These are phyloP conservation scores for Graphilbum ipis-grandicollis DNA, from an alignment of 2,329 filamentous ascomycete species.

Conservation along the genomic window DNA sequence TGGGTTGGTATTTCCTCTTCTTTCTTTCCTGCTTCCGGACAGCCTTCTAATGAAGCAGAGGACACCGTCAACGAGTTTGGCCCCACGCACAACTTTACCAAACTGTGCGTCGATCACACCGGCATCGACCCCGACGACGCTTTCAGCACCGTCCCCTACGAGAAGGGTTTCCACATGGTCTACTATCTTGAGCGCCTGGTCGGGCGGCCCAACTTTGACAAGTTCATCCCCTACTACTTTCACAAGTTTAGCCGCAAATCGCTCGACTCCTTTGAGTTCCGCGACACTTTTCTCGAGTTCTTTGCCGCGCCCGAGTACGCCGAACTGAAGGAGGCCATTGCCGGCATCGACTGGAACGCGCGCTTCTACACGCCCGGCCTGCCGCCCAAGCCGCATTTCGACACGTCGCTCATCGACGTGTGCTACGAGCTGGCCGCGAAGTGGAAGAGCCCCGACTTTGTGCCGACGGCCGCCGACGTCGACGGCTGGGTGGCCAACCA, in stretches of 20 bases:
- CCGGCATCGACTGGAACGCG: constrained; percentile 70
- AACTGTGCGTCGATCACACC: constrained; percentile 72
- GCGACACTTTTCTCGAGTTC: constrained; percentile 70
- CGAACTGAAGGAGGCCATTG: constrained; percentile 44
- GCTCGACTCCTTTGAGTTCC: constrained; percentile 89
- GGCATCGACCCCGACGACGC: constrained; percentile 90
- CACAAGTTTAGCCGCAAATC: constrained; percentile 69
- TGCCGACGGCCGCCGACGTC: constrained; percentile 52
- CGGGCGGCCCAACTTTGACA: constrained; percentile 75
- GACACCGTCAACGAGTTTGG: constrained; percentile 69
- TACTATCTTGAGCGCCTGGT: constrained; percentile 79
- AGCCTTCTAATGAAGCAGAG: constrained; percentile 22
- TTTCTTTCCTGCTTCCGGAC: too few species aligned
- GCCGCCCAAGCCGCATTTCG: constrained; percentile 79
- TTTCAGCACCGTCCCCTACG: constrained; percentile 83
- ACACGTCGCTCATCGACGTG: constrained; percentile 70
- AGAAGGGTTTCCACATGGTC: constrained; percentile 91
- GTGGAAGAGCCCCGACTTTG: constrained; percentile 52
- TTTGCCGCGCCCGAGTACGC: constrained; percentile 51
- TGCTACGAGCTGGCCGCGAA: constrained; percentile 70
- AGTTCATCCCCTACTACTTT: constrained; percentile 93
- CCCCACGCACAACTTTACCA: constrained; percentile 79
- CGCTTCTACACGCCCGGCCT: constrained; percentile 81
- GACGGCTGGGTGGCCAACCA: constrained; percentile 69
- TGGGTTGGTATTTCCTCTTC: constrained; percentile 27